Evolutionary conservation across 78 protist species (phyloP).

Genomic region (Cavenderia fasciculata): DNA sequence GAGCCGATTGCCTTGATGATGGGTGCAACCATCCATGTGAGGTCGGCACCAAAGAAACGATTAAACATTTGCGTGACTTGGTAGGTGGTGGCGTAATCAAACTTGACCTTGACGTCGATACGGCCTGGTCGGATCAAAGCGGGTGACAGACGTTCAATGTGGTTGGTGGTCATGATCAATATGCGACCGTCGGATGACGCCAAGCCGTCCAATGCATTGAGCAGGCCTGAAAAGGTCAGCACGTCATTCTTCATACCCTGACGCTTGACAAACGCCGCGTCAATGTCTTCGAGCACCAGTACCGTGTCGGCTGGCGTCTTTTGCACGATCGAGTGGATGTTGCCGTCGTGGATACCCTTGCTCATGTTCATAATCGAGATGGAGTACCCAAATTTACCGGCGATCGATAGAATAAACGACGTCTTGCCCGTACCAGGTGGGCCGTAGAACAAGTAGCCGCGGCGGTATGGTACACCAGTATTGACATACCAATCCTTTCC

Average conservation of each 20-base stretch:
- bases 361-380: slow-evolving; percentile 64
- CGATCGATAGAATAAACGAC: slow-evolving; percentile 54
- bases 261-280: slow-evolving; percentile 75
- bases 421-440: slow-evolving; percentile 90
- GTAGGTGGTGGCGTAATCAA: slow-evolving; percentile 28
- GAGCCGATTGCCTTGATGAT: slow-evolving; percentile 1
- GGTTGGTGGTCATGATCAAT: slow-evolving; percentile 89
- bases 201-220: slow-evolving; percentile 86
- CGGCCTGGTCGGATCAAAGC: slow-evolving; percentile 88
- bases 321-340: slow-evolving; percentile 68
- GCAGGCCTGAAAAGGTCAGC: slow-evolving; percentile 77
- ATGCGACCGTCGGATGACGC: slow-evolving; percentile 70
- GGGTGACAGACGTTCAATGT: slow-evolving; percentile 66
- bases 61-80: slow-evolving; percentile 22
- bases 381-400: slow-evolving; percentile 52
- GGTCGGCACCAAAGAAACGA: slow-evolving; percentile 43
- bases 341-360: slow-evolving; percentile 54
- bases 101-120: slow-evolving; percentile 47
- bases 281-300: slow-evolving; percentile 87
- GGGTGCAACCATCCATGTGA: background rate
- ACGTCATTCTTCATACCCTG: background rate
- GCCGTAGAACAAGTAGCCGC: slow-evolving; percentile 83
- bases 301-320: slow-evolving; percentile 68
- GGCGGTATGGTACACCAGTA: slow-evolving; percentile 83
- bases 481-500: slow-evolving; percentile 70